Percentiles rank a stretch among this genome's conserved stretches.
Evolutionary conservation across 176 grass and related monocot genomes (phyloP).

Genomic region (Melocanna baccifera): DNA sequence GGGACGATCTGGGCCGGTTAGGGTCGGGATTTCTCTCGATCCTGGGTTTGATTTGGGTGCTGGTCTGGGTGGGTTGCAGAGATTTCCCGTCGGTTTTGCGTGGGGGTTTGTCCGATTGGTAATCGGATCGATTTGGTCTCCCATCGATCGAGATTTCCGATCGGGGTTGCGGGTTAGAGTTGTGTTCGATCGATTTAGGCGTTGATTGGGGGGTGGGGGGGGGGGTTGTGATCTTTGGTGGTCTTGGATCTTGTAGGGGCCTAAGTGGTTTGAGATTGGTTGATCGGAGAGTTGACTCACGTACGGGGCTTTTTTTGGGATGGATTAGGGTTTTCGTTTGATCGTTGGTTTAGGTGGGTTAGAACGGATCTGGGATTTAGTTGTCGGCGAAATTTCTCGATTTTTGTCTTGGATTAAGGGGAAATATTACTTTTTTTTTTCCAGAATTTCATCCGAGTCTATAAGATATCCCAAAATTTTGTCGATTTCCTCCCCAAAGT

Average conservation of each 20-base stretch:
- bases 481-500: neutral
- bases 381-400: too few relatives aligned
- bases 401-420: neutral
- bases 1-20: neutral
- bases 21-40: neutral
- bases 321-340: neutral
- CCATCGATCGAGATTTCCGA: neutral
- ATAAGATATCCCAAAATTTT: neutral
- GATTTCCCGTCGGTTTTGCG: neutral
- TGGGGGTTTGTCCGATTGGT: neutral
- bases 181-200: neutral
- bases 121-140: neutral
- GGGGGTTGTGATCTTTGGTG: neutral
- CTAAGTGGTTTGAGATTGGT: neutral
- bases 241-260: neutral
- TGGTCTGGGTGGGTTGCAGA: neutral
- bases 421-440: neutral
- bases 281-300: slow-evolving; percentile 8
- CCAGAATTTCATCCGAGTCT: neutral
- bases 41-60: neutral
- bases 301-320: neutral
- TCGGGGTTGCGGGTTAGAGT: neutral
- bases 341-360: neutral
- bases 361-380: neutral
- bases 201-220: neutral